Conservation (phyloP, 768 basidiomycete species). For the Antrodiella citrinella region DNA sequence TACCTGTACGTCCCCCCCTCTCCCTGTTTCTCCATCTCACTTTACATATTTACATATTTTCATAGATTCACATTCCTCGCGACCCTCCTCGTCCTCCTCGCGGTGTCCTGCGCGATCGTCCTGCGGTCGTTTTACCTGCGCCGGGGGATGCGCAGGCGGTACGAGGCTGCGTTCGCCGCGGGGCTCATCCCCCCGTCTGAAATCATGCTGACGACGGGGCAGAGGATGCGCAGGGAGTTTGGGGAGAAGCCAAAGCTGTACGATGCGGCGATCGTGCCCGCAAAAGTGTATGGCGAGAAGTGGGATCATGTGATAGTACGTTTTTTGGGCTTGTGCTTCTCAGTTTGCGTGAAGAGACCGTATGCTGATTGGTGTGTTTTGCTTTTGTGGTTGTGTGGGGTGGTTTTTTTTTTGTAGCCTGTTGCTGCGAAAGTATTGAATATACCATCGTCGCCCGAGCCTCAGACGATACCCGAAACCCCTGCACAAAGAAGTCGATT, state of each 20-base stretch:
- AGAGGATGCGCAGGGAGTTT: slow-evolving; percentile 26
- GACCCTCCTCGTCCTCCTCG: slow-evolving; percentile 58
- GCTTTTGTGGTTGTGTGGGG: background rate
- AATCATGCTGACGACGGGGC: slow-evolving; percentile 1
- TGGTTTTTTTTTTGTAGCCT: slow-evolving; percentile 5
- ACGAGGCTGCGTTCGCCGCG: slow-evolving; percentile 45
- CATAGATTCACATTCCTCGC: slow-evolving; percentile 53
- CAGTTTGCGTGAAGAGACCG: no score
- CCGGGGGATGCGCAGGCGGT: slow-evolving; percentile 43
- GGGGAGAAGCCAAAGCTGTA: slow-evolving; percentile 43
- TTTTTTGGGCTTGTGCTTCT: no score
- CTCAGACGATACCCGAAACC: background rate
- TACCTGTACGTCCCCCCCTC: background rate
- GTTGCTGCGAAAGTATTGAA: slow-evolving; percentile 5
- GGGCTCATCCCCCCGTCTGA: slow-evolving; percentile 38
- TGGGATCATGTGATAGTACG: no score
- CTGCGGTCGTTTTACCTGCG: slow-evolving; percentile 56
- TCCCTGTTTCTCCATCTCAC: background rate
- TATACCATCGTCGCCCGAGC: background rate
- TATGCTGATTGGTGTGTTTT: background rate
- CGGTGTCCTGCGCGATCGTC: slow-evolving; percentile 57
- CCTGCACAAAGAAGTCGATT: no score
- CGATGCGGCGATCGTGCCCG: slow-evolving; percentile 34
- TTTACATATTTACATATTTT: background rate
- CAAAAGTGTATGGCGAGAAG: slow-evolving; percentile 19